Evolutionary conservation across 2,329 filamentous ascomycete species (phyloP), one percentile per base, ranked within the genome.

Genomic region (Xylariaceae sp.): DNA sequence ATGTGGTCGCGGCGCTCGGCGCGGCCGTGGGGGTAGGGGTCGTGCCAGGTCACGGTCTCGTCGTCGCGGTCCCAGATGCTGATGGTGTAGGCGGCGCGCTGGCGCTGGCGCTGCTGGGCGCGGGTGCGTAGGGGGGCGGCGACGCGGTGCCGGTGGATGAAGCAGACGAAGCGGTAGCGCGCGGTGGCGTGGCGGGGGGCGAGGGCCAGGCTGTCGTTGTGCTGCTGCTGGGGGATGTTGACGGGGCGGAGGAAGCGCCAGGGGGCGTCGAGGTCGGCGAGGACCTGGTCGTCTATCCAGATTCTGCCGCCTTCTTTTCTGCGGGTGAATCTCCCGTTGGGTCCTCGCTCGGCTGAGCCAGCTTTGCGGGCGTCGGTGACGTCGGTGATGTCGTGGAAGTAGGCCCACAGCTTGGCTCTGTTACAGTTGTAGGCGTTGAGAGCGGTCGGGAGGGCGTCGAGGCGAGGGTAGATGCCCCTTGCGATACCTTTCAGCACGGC

Each of bases 11-110:
- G 43, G 12, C 52, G 52, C 18, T 13, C 17, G 4, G 19, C 16
- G 2, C 48, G 51, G 11, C 37, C 17, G 4, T 37, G 16, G 17
- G 48, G 41, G 43, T 50, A 53, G 4, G 46, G 39, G 37, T 55
- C 52, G 39, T 53, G 52, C 47, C 48, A 55, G 16, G 48, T 52
- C 7, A 55, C 41, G 38, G 49, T 45, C 12, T 52, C 45, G 42
- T 36, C 46, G 50, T 55, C 47, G 11, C 52, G 48, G 31, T 54
- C 52, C 46, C 47, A 54, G 38, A 55, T 51, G 28, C 52, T 54
- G 16, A 54, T 51, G 2, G 51, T 55, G 34, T 46, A 47, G 19
- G 52, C 43, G 16, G 39, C 19, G 29, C 47, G 50, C 33, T 50
- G 45, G 2, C 24, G 15, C 30, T 30, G 36, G 2, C 6, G 30